These are phyloP conservation scores for Trichosporon coremiiforme DNA, from an alignment of 1,284 basidiomycete species.

Conservation along the genomic window DNA sequence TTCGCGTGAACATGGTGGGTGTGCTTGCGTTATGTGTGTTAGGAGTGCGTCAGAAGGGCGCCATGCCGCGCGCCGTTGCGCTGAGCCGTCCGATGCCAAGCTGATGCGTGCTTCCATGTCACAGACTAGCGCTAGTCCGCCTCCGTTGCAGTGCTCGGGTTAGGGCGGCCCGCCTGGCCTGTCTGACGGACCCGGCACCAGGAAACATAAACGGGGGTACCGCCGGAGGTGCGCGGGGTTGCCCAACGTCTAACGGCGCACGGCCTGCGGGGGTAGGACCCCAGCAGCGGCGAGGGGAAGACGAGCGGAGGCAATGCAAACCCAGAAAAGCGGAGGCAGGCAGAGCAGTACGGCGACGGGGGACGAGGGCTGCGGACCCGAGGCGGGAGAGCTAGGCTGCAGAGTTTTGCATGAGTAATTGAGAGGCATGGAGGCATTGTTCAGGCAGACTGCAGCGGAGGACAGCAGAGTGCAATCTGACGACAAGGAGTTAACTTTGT, in stretches of 20 bases:
- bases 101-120: not conserved
- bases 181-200: not conserved
- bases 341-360: not conserved
- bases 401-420: slow-evolving; percentile 3
- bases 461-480: not conserved
- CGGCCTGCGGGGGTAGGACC: no score
- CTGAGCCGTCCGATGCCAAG: no score
- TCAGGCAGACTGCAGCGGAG: not conserved
- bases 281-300: not conserved
- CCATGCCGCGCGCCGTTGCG: no score
- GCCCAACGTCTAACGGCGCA: no score
- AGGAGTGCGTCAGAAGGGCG: no score
- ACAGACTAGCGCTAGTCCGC: not conserved
- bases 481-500: slow-evolving; percentile 3
- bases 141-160: no score
- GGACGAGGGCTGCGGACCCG: not conserved
- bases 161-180: not conserved
- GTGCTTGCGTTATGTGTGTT: no score
- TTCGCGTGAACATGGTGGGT: no score
- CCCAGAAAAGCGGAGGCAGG: not conserved
- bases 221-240: no score
- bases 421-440: no score
- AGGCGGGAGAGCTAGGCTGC: not conserved
- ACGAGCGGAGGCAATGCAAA: not conserved
- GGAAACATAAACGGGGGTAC: not conserved